These are phyloP conservation scores for Arachis stenosperma DNA, from an alignment of 306 rosid genomes.

Conservation along the genomic window DNA sequence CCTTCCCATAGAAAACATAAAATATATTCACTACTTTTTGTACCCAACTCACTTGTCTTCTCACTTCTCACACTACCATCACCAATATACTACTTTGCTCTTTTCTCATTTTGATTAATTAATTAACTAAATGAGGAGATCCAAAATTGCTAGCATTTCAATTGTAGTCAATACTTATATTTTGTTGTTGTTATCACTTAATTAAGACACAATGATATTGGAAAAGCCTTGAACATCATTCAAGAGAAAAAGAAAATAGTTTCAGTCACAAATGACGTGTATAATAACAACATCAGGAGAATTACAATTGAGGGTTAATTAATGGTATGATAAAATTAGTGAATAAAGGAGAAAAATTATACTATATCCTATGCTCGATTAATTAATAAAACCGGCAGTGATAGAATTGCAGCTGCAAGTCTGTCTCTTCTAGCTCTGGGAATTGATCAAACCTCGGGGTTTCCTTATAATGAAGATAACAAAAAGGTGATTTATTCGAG, in stretches of 20 bases:
- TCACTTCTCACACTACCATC: no score
- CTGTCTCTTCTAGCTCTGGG: slow-evolving; percentile 24
- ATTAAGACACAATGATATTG: neutral
- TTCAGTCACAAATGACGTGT: slow-evolving; percentile 22
- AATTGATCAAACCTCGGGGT: no score
- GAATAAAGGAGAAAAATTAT: slow-evolving; percentile 38
- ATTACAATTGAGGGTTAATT: slow-evolving; percentile 59
- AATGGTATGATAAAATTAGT: slow-evolving; percentile 55
- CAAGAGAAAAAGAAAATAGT: no score
- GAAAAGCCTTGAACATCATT: no score
- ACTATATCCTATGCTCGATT: slow-evolving; percentile 51
- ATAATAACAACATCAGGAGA: slow-evolving; percentile 33
- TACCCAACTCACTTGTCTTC: no score
- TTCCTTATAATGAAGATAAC: slow-evolving; percentile 7
- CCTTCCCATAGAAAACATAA: no score
- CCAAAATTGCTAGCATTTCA: slow-evolving; percentile 24
- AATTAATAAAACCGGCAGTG: slow-evolving; percentile 35
- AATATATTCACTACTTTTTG: no score
- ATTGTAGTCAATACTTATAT: slow-evolving; percentile 21
- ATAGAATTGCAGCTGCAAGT: slow-evolving; percentile 49
- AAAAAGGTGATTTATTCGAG: slow-evolving; percentile 48
- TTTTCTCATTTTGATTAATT: no score
- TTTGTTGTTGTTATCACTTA: slow-evolving; percentile 4
- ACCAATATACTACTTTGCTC: no score
- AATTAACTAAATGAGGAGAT: no score